phyloP scores from a whole-genome alignment of 2,329 filamentous ascomycete species.

The Sphaerulina vaccinii region DNA sequence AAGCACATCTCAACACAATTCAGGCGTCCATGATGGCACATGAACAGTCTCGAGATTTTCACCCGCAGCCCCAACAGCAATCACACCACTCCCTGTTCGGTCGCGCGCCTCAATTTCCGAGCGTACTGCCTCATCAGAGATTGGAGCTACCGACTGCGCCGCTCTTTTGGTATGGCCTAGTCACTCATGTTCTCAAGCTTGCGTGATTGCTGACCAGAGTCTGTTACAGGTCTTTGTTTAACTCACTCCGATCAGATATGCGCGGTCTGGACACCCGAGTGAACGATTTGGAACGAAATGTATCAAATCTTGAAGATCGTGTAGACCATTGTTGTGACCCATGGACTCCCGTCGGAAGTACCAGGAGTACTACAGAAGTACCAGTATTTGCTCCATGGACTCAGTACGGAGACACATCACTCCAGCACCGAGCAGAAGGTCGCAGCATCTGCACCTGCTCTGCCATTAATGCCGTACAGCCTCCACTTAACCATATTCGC shows the following conservation, averaged over 20 bases:
- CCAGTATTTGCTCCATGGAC: not conserved
- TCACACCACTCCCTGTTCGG: not conserved
- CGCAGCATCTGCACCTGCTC: not conserved
- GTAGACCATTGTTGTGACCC: conserved; percentile 16
- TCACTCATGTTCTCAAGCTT: not conserved
- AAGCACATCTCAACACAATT: conserved; percentile 14
- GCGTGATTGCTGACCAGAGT: not conserved
- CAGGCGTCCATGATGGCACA: not conserved
- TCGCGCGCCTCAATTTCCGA: not conserved
- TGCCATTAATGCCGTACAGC: not conserved
- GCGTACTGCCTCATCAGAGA: conserved; percentile 3
- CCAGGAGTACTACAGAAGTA: conserved; percentile 11
- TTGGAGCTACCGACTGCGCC: conserved; percentile 22
- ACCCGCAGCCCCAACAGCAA: not conserved
- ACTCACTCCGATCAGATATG: conserved; percentile 24
- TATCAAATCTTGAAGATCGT: conserved; percentile 28
- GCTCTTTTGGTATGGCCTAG: conserved; percentile 24
- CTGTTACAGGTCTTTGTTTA: conserved; percentile 20
- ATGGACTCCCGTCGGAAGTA: conserved; percentile 23
- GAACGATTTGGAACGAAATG: conserved; percentile 22
- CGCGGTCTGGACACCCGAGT: conserved; percentile 20
- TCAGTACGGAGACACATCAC: not conserved
- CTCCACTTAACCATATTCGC: not conserved
- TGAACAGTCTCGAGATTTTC: not conserved
- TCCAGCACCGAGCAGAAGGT: not conserved